Conservation (phyloP, 2,329 filamentous ascomycete species). For the Didymella glomerata region DNA sequence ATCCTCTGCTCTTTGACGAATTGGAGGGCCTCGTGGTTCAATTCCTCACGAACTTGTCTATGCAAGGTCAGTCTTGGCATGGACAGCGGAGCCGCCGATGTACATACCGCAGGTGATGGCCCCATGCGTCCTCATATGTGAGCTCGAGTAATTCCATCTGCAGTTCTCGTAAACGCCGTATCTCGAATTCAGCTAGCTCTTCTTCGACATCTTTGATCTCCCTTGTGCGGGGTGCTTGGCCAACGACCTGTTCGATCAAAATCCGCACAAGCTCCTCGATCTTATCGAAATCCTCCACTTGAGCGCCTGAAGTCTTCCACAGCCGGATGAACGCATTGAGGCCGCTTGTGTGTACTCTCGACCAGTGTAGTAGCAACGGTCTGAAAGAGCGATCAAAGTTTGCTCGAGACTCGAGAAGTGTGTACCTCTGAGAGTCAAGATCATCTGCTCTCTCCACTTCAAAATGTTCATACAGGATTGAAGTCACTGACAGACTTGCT, state of each 20-base stretch:
- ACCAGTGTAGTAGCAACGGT: conserved; percentile 91
- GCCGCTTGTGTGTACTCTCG: conserved; percentile 83
- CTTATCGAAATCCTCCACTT: conserved; percentile 89
- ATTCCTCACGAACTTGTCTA: conserved; percentile 84
- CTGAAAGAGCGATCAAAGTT: conserved; percentile 88
- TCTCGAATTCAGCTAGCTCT: conserved; percentile 84
- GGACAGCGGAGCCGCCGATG: conserved; percentile 4
- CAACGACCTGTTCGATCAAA: conserved; percentile 86
- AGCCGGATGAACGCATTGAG: conserved; percentile 88
- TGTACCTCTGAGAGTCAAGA: conserved; percentile 79
- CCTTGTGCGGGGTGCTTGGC: conserved; percentile 80
- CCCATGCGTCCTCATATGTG: conserved; percentile 95
- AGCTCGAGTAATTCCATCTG: conserved; percentile 94
- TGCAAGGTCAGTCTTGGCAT: conserved; percentile 32
- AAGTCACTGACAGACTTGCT: conserved; percentile 85
- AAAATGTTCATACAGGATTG: conserved; percentile 93
- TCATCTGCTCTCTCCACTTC: conserved; percentile 86
- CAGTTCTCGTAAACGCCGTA: conserved; percentile 77
- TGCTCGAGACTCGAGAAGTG: conserved; percentile 75
- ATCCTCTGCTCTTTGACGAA: conserved; percentile 98
- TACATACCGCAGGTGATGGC: conserved; percentile 74
- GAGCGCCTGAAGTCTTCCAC: conserved; percentile 90
- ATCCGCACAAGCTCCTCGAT: conserved; percentile 91
- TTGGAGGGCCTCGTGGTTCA: conserved; percentile 88
- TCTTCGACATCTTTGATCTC: conserved; percentile 89